phyloP scores from a whole-genome alignment of 768 basidiomycete genomes.

The Macrolepiota fuliginosa region DNA sequence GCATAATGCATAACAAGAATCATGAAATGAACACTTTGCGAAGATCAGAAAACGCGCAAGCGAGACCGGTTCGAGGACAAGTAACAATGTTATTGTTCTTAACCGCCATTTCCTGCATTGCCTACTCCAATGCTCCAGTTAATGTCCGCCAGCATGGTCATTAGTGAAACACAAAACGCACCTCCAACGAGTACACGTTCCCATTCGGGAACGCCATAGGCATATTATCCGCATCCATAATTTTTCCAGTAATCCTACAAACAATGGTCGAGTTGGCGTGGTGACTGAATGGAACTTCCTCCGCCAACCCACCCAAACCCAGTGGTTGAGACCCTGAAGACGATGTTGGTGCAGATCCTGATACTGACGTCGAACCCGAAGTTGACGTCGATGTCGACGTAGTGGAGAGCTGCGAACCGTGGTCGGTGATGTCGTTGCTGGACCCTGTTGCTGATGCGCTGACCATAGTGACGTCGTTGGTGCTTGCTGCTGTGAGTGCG shows the following conservation, averaged over 20 bases:
- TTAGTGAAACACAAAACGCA: constrained; percentile 31
- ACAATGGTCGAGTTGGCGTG: constrained; percentile 96
- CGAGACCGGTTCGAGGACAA: constrained; percentile 73
- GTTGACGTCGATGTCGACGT: not conserved
- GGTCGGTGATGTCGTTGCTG: constrained; percentile 1
- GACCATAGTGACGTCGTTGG: constrained; percentile 8
- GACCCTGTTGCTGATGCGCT: constrained; percentile 1
- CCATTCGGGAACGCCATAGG: constrained; percentile 92
- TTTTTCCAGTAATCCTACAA: constrained; percentile 85
- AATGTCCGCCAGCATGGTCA: constrained; percentile 10
- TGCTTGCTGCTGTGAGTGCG: constrained; percentile 6
- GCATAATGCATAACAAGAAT: constrained; percentile 11
- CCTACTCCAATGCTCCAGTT: constrained; percentile 43
- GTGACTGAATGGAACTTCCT: constrained; percentile 88
- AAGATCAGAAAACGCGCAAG: constrained; percentile 62
- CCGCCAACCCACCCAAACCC: constrained; percentile 71
- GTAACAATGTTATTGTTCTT: constrained; percentile 78
- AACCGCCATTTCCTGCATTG: constrained; percentile 82
- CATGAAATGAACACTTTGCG: constrained; percentile 92
- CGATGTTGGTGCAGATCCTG: not conserved
- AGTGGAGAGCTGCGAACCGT: not conserved
- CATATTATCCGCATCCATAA: constrained; percentile 94
- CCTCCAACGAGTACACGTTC: constrained; percentile 91
- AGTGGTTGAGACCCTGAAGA: constrained; percentile 29
- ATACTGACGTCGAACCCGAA: not conserved